Percentiles rank a stretch among this genome's conserved stretches.
phyloP scores from a whole-genome alignment of 2,329 filamentous ascomycete genomes.

The Aspergillus unguis region DNA sequence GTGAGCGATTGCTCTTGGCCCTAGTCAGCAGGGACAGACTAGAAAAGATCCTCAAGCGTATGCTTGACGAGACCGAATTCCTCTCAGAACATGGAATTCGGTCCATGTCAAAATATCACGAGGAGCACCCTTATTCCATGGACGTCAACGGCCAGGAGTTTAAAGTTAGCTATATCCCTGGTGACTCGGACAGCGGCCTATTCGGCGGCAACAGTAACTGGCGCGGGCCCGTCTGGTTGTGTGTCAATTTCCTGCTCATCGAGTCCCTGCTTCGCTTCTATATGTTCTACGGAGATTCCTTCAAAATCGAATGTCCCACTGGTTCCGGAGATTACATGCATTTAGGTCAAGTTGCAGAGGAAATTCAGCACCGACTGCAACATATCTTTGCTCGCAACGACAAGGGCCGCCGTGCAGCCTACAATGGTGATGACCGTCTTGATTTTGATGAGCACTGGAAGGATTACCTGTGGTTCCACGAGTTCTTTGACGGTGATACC shows the following conservation, averaged over 20 bases:
- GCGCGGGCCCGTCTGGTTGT: slow-evolving; percentile 93
- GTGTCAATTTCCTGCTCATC: slow-evolving; percentile 90
- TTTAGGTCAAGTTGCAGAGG: slow-evolving; percentile 87
- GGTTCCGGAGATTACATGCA: slow-evolving; percentile 95
- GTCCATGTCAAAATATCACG: slow-evolving; percentile 87
- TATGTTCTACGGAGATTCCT: slow-evolving; percentile 86
- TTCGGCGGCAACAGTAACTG: slow-evolving; percentile 98
- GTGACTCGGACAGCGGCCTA: slow-evolving; percentile 92
- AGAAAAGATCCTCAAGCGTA: slow-evolving; percentile 80
- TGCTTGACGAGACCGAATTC: slow-evolving; percentile 94
- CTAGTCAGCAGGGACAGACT: slow-evolving; percentile 92
- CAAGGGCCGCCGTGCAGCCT: slow-evolving; percentile 82
- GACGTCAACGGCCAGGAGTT: slow-evolving; percentile 90
- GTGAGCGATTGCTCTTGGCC: slow-evolving; percentile 79
- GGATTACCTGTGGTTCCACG: slow-evolving; percentile 91
- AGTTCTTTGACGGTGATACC: slow-evolving; percentile 93
- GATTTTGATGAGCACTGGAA: slow-evolving; percentile 94
- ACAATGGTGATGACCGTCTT: slow-evolving; percentile 76
- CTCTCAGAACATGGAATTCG: slow-evolving; percentile 85
- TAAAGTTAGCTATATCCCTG: slow-evolving; percentile 82
- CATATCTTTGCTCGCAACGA: slow-evolving; percentile 84
- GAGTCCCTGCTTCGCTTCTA: slow-evolving; percentile 94
- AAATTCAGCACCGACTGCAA: slow-evolving; percentile 90
- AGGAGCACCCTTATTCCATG: slow-evolving; percentile 89
- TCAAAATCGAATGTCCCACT: slow-evolving; percentile 90